phyloP scores from a whole-genome alignment of 208 protist genomes.

The Trypanosoma vivax region DNA sequence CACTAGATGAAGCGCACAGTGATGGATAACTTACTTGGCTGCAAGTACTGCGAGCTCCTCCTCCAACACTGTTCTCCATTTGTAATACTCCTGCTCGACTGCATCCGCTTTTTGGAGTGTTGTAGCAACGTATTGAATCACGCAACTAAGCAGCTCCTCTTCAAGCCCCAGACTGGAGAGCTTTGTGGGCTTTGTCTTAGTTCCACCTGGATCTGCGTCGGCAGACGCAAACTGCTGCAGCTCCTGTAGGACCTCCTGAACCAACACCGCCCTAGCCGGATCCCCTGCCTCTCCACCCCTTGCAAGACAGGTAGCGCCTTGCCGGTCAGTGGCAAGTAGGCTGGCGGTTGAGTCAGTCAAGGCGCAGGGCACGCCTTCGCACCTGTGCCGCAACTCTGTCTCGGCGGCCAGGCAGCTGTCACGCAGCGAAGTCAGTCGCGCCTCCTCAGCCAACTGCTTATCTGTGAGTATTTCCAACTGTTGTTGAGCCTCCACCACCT shows the following conservation, averaged over 20 bases:
- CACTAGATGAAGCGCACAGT: no score
- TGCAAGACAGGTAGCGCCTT: no score
- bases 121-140: neutral
- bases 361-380: constrained; percentile 1
- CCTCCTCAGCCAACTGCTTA: neutral
- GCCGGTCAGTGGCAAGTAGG: no score
- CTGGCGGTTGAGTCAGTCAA: no score
- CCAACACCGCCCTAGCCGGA: neutral
- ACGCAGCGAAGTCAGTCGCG: neutral
- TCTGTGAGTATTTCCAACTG: neutral
- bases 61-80: constrained; percentile 5
- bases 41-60: constrained; percentile 9
- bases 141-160: neutral
- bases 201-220: neutral
- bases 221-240: constrained; percentile 1
- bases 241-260: constrained; percentile 3
- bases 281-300: neutral
- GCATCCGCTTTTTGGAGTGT: neutral
- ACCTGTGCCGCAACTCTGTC: constrained; percentile 1
- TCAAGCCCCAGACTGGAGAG: constrained; percentile 2
- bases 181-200: neutral
- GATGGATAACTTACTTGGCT: constrained; percentile 4
- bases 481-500: neutral
- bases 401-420: neutral
- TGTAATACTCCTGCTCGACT: neutral